phyloP scores from a whole-genome alignment of 371 early-diverging fungal genomes.

The Mucor irregularis region DNA sequence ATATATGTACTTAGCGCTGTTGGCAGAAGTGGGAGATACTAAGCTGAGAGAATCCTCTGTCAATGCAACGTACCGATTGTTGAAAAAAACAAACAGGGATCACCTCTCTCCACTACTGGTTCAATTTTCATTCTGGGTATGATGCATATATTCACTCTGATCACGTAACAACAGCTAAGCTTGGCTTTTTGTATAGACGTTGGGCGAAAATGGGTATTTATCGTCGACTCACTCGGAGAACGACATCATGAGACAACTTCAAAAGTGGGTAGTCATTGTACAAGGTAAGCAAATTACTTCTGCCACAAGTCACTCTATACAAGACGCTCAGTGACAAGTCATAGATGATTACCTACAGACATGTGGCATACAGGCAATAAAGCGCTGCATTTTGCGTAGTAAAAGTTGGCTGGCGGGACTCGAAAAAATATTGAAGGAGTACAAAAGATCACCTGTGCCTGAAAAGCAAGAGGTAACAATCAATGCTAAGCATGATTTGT shows the following conservation, averaged over 20 bases:
- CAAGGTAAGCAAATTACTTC: slow-evolving; percentile 24
- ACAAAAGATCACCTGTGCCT: slow-evolving; percentile 18
- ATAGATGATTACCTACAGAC: slow-evolving; percentile 33
- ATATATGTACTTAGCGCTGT: slow-evolving; percentile 8
- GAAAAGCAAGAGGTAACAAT: slow-evolving; percentile 33
- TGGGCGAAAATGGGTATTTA: slow-evolving; percentile 38
- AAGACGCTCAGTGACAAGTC: not conserved
- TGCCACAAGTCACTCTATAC: too few species aligned
- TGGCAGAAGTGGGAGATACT: slow-evolving; percentile 7
- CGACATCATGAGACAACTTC: slow-evolving; percentile 36
- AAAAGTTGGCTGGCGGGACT: slow-evolving; percentile 31
- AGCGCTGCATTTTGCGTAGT: slow-evolving; percentile 28
- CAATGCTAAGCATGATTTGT: too few species aligned
- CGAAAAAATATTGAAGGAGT: slow-evolving; percentile 18
- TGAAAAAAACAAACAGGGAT: slow-evolving; percentile 6
- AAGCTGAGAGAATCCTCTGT: slow-evolving; percentile 19
- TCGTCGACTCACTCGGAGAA: slow-evolving; percentile 17
- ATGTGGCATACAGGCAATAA: slow-evolving; percentile 31
- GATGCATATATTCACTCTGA: not conserved
- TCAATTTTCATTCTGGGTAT: slow-evolving; percentile 28
- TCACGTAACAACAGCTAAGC: too few species aligned
- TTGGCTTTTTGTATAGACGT: slow-evolving; percentile 8
- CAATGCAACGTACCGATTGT: slow-evolving; percentile 2
- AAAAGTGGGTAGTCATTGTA: slow-evolving; percentile 29
- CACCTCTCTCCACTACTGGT: slow-evolving; percentile 9